Conservation (phyloP, 2,329 filamentous ascomycete species). For the Cercospora zeae-maydis region DNA sequence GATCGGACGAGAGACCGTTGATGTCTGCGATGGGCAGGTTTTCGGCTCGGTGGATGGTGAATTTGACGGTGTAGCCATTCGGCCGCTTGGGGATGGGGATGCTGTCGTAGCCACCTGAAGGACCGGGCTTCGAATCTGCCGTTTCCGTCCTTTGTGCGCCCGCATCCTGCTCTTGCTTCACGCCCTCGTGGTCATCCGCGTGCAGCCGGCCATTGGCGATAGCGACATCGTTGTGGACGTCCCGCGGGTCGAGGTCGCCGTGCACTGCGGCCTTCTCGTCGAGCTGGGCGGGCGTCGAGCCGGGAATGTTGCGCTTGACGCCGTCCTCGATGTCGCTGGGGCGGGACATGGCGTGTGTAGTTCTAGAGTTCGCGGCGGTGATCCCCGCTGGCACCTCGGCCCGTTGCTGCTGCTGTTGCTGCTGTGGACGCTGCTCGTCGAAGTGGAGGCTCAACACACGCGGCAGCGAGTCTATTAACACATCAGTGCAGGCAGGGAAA, state of each 20-base stretch:
- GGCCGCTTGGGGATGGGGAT: conserved; percentile 73
- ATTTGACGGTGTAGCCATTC: conserved; percentile 72
- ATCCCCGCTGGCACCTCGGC: neutral
- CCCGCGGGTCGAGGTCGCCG: neutral
- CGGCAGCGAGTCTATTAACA: neutral
- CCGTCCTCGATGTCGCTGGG: neutral
- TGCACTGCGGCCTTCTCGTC: conserved; percentile 9
- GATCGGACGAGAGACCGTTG: conserved; percentile 73
- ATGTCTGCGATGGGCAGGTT: conserved; percentile 83
- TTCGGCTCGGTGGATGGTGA: conserved; percentile 75
- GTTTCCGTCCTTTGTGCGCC: conserved; percentile 7
- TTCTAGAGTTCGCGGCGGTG: neutral
- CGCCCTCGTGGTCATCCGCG: neutral
- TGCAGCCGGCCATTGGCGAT: conserved; percentile 15
- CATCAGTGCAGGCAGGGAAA: neutral
- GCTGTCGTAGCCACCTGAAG: conserved; percentile 73
- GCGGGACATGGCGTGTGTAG: neutral
- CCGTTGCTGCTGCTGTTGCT: neutral
- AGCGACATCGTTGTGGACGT: conserved; percentile 5
- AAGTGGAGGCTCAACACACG: neutral
- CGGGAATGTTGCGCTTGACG: conserved; percentile 4
- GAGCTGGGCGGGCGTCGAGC: neutral
- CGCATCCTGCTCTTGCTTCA: conserved; percentile 16
- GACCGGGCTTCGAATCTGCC: conserved; percentile 36
- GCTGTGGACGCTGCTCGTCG: neutral